Evolutionary conservation across 2,329 filamentous ascomycete genomes (phyloP).

Genomic region (Penicillium sp.): DNA sequence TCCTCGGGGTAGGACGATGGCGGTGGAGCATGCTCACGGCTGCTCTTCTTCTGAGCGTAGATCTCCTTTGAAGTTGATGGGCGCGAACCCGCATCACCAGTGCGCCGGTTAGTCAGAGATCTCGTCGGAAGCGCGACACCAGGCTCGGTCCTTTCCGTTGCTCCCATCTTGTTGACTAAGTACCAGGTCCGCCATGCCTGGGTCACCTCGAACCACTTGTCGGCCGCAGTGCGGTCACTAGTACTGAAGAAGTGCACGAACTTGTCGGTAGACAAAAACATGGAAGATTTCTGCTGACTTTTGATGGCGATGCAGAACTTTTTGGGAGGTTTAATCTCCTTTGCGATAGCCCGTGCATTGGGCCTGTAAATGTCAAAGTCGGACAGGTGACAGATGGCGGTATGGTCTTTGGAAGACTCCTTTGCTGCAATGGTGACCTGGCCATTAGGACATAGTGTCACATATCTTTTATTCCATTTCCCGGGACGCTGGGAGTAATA

Average conservation of each 20-base stretch:
- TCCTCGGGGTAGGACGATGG: conserved; percentile 28
- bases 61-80: conserved; percentile 19
- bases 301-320: conserved; percentile 82
- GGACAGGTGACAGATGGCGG: conserved; percentile 73
- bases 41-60: conserved; percentile 26
- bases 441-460: conserved; percentile 68
- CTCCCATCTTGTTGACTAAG: conserved; percentile 65
- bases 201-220: conserved; percentile 64
- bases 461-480: conserved; percentile 81
- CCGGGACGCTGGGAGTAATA: conserved; percentile 76
- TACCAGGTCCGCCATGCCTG: conserved; percentile 92
- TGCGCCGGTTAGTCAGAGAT: conserved; percentile 30
- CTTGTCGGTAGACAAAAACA: conserved; percentile 76
- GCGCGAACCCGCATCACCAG: conserved; percentile 7
- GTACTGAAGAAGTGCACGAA: conserved; percentile 91
- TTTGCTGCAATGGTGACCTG: conserved; percentile 70
- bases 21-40: conserved; percentile 28
- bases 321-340: conserved; percentile 75
- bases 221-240: conserved; percentile 62
- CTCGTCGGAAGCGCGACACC: conserved; percentile 43
- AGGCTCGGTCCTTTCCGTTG: conserved; percentile 45
- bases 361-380: conserved; percentile 90
- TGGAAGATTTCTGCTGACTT: conserved; percentile 79
- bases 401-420: conserved; percentile 60
- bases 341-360: conserved; percentile 61